Base-by-base conservation (phyloP, 2,329 filamentous ascomycete genomes). In the Pestalotiopsis sp. region DNA sequence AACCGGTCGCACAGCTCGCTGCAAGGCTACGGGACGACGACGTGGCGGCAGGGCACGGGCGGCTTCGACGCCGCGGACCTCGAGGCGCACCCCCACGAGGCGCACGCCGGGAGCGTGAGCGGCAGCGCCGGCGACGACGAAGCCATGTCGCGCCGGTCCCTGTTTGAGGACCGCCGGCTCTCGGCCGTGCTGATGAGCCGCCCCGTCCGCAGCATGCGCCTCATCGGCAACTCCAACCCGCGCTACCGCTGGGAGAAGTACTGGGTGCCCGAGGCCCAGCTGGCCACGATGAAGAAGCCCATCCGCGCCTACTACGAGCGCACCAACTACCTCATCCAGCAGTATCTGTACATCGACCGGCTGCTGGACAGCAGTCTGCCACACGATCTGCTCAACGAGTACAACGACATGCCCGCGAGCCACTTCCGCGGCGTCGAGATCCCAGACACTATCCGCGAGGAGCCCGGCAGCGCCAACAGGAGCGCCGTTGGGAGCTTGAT, bases 261-360 rank as follows among this genome's bases (percentile, higher is more conserved):
- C 79, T 97, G 93, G 88, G 97, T 93, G 79, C 89, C 89, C 0
- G 90, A 94, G 38, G 91, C 92, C 36, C 87, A 97, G 77, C 83
- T 98, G 72, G 87, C 87, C 72, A 78, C 81, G 68, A 91, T 97
- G 87, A 88, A 87, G 76, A 92, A 91, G 78, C 86, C 90, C n/a
- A 80, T 97, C 87, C 92, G 94, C 61, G 78, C 91, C 76, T 98
- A 97, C 82, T 97, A 98, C 77, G 91, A 97, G 83, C 90, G 93
- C 58, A 95, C 91, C 77, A 98, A 98, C 81, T 90, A 91, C 73
- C 85, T 98, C 58, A 90, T 98, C 69, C 93, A 96, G 79, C 92
- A 97, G 78, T 98, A 98, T 79, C 86, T 97, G 71, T 98, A 97
- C 79, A 97, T 98, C 74, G 95, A 98, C 81, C 89, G 92, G 66